Evolutionary conservation across 192 early-diverging fungal genomes (phyloP), one percentile per base, ranked within the genome.

Genomic region (Coemansia sp.): DNA sequence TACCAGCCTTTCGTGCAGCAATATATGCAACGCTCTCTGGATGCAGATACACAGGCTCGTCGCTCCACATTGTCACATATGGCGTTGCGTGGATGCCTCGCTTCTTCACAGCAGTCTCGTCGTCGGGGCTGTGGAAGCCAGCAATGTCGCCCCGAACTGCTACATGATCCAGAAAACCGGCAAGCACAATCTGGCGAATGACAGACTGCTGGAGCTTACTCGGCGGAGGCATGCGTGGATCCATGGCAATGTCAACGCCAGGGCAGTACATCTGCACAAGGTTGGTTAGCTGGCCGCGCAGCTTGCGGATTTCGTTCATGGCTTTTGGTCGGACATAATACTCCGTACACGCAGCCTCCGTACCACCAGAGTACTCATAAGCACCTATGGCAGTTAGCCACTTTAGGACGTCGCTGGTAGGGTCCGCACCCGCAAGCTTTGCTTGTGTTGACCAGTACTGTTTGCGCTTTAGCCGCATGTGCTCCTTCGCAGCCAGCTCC

Each of bases 111-210:
- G 68, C 86, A 58, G 60, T 19, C 53, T 69, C 70, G 19, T 59
- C 68, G 40, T 68, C 76, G 8, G 59, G 58, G 38, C 63, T 67
- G 50, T 68, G 72, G 55, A 65, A 68, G 29, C 74, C 87, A 25
- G 91, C 85, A n/a, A 92, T 73, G 48, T 96, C 94, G 61, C 83
- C 85, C 2, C 93, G 87, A 48, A 89, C 75, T 1, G 97, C 97
- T n/a, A 99, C 85, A 8, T 90, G 91, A 64, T 99, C 97, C 52
- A 93, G 84, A 53, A 92, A 97, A 1, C 94, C 93, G 2, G 93
- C 85, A 2, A 95, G 81, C 4, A 98, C 67, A 44, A 97, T 85
- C 73, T 99, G 95, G 13, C 90, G 88, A 15, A 99, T 76, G 6
- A 89, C 83, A 9, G 83, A 86, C 59, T 86, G 79, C 65, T 97